phyloP scores from a whole-genome alignment of 768 basidiomycete genomes.

The Russula vinacea region DNA sequence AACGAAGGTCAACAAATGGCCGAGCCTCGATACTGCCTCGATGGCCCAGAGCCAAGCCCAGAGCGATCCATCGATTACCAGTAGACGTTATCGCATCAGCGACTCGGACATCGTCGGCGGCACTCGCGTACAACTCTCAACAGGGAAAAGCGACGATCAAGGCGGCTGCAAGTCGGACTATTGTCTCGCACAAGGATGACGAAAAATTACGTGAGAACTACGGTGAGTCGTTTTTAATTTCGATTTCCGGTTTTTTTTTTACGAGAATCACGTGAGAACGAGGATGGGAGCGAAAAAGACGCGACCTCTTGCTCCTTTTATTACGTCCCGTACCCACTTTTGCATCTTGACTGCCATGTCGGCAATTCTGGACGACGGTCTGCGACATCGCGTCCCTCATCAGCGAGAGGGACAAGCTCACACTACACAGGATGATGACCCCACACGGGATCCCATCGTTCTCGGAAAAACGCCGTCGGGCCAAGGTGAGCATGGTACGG shows the following conservation, averaged over 20 bases:
- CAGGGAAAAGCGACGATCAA: background rate
- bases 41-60: too few species aligned
- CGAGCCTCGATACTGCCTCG: too few species aligned
- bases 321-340: constrained; percentile 18
- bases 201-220: background rate
- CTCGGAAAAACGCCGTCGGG: constrained; percentile 87
- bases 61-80: too few species aligned
- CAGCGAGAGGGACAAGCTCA: background rate
- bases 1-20: background rate
- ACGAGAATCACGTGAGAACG: constrained; percentile 13
- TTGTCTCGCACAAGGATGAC: background rate
- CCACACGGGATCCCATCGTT: constrained; percentile 48
- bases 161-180: background rate
- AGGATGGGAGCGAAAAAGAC: background rate
- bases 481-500: constrained; percentile 51
- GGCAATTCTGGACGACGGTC: background rate
- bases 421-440: background rate
- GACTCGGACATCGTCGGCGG: background rate
- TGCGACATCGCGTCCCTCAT: constrained; percentile 19
- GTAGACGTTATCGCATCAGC: too few species aligned
- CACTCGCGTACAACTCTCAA: background rate
- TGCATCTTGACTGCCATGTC: constrained; percentile 22
- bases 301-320: background rate
- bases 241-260: background rate
- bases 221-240: background rate